A percentile compares a stretch with the other conserved stretches of the same genome.
phyloP scores from a whole-genome alignment of 306 rosid species.

The Elaeagnus macrophylla region DNA sequence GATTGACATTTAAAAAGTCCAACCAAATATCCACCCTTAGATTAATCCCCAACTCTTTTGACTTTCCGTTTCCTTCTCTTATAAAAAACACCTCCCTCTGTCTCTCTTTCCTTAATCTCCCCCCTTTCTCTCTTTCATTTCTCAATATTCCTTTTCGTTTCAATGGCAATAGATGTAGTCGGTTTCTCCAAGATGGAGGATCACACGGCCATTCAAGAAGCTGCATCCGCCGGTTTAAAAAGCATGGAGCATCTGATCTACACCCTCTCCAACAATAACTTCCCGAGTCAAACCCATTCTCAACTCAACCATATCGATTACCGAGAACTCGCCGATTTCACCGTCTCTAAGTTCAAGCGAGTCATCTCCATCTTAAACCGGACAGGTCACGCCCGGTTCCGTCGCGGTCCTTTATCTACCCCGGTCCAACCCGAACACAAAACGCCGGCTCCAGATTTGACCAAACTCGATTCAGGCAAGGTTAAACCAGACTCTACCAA shows the following conservation, averaged over 20 bases:
- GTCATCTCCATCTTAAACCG: constrained; percentile 57
- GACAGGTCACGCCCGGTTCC: constrained; percentile 85
- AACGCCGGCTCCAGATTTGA: not conserved
- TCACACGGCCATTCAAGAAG: constrained; percentile 52
- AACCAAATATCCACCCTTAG: constrained; percentile 35
- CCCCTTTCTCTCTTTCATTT: not conserved
- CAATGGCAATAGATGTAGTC: constrained; percentile 46
- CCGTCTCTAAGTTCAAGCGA: constrained; percentile 61
- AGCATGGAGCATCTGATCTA: constrained; percentile 67
- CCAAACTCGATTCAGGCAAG: constrained; percentile 1
- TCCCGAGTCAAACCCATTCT: not conserved
- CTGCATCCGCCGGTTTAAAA: constrained; percentile 51
- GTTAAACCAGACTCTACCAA: not conserved
- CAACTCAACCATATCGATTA: constrained; percentile 27
- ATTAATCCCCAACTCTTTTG: constrained; percentile 37
- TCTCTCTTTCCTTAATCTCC: not conserved
- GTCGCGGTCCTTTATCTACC: constrained; percentile 52
- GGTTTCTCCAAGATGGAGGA: constrained; percentile 30
- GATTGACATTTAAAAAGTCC: constrained; percentile 11
- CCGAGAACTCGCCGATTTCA: constrained; percentile 55
- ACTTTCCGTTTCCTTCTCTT: constrained; percentile 36
- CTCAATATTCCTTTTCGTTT: not conserved
- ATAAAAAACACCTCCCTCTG: constrained; percentile 22
- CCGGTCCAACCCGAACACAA: not conserved
- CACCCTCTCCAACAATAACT: constrained; percentile 28